Evolutionary conservation across 2,329 filamentous ascomycete species (phyloP).

Genomic region (Paracamarosporium sp.): DNA sequence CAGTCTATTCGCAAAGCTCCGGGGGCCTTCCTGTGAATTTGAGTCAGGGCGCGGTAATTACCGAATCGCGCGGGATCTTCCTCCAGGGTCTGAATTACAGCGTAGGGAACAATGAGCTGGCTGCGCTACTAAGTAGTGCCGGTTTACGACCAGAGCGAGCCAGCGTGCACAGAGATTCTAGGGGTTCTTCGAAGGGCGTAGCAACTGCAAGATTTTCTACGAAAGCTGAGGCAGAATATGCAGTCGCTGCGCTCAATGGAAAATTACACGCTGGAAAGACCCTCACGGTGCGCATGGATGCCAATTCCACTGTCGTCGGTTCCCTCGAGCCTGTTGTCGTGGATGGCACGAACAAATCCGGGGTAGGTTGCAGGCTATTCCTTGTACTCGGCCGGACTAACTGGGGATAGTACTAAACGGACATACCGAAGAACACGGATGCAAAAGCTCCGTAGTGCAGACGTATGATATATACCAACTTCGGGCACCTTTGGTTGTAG

Average conservation of each 20-base stretch:
- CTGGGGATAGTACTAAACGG: constrained; percentile 19
- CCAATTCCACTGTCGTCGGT: constrained; percentile 41
- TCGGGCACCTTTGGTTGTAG: background rate
- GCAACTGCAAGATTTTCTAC: constrained; percentile 41
- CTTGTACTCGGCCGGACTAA: constrained; percentile 10
- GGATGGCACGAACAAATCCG: constrained; percentile 32
- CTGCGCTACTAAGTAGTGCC: constrained; percentile 30
- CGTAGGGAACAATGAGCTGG: constrained; percentile 32
- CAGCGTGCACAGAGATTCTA: constrained; percentile 32
- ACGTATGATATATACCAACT: too few species aligned
- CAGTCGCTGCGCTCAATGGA: constrained; percentile 34
- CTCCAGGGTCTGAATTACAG: constrained; percentile 41
- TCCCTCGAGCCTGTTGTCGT: constrained; percentile 37
- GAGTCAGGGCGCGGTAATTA: constrained; percentile 42
- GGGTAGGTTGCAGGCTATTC: constrained; percentile 18
- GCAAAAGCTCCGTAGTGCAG: background rate
- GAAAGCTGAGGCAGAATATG: constrained; percentile 37
- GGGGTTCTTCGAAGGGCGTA: constrained; percentile 37
- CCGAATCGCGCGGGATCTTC: constrained; percentile 47
- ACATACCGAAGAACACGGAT: background rate
- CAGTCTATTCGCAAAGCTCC: constrained; percentile 38
- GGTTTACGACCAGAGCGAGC: constrained; percentile 30
- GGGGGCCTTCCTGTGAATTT: constrained; percentile 46
- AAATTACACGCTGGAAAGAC: constrained; percentile 37
- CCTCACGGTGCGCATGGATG: constrained; percentile 42